phyloP scores from a whole-genome alignment of 768 basidiomycete genomes.

The Suillus lakei region DNA sequence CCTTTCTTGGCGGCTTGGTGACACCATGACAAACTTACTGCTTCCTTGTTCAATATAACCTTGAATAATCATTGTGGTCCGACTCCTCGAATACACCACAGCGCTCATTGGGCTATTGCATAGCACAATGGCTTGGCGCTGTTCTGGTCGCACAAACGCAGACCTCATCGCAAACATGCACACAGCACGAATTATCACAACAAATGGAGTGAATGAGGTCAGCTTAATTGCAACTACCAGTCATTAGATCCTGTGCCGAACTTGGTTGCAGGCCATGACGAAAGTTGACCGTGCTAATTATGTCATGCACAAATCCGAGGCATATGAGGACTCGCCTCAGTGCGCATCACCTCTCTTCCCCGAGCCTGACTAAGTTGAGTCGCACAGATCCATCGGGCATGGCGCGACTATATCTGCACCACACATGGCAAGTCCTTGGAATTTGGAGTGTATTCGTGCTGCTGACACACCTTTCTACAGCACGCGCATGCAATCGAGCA shows the following conservation, averaged over 20 bases:
- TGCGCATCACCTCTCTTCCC: conserved; percentile 39
- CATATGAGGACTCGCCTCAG: conserved; percentile 84
- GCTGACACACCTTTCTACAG: conserved; percentile 37
- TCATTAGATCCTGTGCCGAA: background rate
- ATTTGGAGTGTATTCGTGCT: background rate
- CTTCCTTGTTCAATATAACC: background rate
- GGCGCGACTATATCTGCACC: conserved; percentile 96
- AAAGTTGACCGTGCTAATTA: conserved; percentile 74
- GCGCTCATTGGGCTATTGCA: background rate
- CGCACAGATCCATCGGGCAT: conserved; percentile 70
- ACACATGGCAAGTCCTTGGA: conserved; percentile 72
- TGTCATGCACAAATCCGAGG: conserved; percentile 51
- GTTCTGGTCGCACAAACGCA: conserved; percentile 67
- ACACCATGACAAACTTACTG: fast-evolving
- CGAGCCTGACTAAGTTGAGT: background rate
- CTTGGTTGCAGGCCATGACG: conserved; percentile 61
- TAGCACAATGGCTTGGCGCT: conserved; percentile 78
- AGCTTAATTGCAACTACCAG: conserved; percentile 20
- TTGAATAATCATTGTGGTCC: background rate
- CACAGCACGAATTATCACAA: conserved; percentile 55
- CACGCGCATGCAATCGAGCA: conserved; percentile 88
- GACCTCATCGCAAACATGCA: conserved; percentile 77
- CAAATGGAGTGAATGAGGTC: conserved; percentile 61
- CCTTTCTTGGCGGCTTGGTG: background rate
- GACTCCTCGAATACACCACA: background rate